These are phyloP conservation scores for Knufia fluminis DNA, from an alignment of 2,329 filamentous ascomycete species.

Conservation along the genomic window DNA sequence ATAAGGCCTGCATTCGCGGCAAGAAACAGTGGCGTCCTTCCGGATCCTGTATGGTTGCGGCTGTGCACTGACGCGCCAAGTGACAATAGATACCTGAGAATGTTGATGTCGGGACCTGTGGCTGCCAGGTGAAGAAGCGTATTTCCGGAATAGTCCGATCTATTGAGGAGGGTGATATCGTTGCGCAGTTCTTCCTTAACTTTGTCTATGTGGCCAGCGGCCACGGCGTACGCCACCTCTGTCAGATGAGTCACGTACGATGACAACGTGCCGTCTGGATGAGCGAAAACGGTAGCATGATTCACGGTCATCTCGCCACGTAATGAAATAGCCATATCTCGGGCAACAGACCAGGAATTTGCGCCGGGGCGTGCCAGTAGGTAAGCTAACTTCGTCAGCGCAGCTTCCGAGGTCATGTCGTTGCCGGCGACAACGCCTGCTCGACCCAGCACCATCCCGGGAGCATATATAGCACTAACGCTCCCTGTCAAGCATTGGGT, in stretches of 20 bases:
- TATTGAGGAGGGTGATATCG: slow-evolving; percentile 59
- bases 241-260: slow-evolving; percentile 58
- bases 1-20: slow-evolving; percentile 48
- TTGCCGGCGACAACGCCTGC: slow-evolving; percentile 77
- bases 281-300: slow-evolving; percentile 63
- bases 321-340: slow-evolving; percentile 63
- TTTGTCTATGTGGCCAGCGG: slow-evolving; percentile 56
- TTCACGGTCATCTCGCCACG: slow-evolving; percentile 79
- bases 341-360: slow-evolving; percentile 56
- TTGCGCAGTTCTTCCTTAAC: slow-evolving; percentile 62
- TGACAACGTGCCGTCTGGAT: slow-evolving; percentile 49
- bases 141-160: slow-evolving; percentile 73
- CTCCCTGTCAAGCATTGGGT: slow-evolving; percentile 73
- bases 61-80: slow-evolving; percentile 44
- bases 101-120: slow-evolving; percentile 45
- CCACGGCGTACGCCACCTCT: slow-evolving; percentile 70
- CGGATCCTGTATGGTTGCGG: slow-evolving; percentile 44
- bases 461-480: slow-evolving; percentile 68
- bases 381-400: slow-evolving; percentile 83
- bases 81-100: slow-evolving; percentile 47
- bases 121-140: slow-evolving; percentile 55
- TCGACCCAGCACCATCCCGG: slow-evolving; percentile 65
- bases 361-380: slow-evolving; percentile 61
- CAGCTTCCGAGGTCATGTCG: slow-evolving; percentile 65
- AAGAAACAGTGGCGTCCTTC: slow-evolving; percentile 49